A percentile compares a stretch with the other conserved stretches of the same genome.
Evolutionary conservation across 345 rosid genomes (phyloP).

Genomic region (Eucalyptus erythrocorys): DNA sequence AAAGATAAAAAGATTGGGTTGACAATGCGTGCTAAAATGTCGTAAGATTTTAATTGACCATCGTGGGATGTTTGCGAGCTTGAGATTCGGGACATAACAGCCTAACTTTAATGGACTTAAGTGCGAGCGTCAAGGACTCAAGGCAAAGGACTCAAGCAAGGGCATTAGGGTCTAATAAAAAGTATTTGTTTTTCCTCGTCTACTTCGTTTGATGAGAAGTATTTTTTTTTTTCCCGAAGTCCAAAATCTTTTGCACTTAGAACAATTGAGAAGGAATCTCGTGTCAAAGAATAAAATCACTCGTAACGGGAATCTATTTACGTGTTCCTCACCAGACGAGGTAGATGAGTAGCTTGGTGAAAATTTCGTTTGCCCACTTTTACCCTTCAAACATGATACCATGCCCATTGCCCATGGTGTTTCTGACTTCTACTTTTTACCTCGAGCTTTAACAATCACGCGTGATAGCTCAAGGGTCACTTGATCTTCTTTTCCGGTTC

Average conservation of each 20-base stretch:
- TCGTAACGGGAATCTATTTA: neutral
- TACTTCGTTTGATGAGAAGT: neutral
- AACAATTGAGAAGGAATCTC: neutral
- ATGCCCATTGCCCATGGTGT: neutral
- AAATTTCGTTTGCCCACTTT: neutral
- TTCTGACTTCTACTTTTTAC: neutral
- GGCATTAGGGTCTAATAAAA: neutral
- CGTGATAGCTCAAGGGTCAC: neutral
- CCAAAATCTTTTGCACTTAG: neutral
- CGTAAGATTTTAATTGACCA: too few relatives aligned
- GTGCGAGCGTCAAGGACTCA: too few relatives aligned
- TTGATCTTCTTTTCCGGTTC: neutral
- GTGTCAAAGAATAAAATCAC: neutral
- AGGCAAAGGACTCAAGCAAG: neutral
- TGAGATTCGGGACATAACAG: too few relatives aligned
- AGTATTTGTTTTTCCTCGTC: neutral
- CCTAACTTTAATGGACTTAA: neutral
- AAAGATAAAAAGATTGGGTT: too few relatives aligned
- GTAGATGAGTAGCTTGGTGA: neutral
- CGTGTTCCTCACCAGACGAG: neutral
- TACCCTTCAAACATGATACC: neutral
- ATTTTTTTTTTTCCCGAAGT: neutral
- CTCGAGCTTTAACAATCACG: neutral
- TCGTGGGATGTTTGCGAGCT: too few relatives aligned
- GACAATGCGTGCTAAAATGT: accelerated